A percentile compares a stretch with the other conserved stretches of the same genome.
Conservation (phyloP, 306 rosid species). For the Cicer bijugum region DNA sequence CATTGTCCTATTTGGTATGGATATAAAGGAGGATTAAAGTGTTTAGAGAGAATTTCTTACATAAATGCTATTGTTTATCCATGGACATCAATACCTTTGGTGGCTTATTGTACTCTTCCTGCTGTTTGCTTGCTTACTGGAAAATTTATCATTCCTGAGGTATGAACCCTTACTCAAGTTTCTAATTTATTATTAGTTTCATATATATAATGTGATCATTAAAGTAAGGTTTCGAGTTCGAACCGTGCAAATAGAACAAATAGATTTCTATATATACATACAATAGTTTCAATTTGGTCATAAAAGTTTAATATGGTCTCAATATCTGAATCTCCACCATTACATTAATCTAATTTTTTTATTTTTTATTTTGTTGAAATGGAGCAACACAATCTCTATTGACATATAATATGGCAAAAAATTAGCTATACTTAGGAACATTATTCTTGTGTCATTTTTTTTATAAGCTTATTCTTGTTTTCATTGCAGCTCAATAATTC, state of each 20-base stretch:
- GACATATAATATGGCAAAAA: too few relatives aligned
- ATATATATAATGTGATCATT: not conserved
- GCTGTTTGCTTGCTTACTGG: slow-evolving; percentile 76
- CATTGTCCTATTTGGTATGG: slow-evolving; percentile 86
- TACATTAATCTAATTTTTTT: too few relatives aligned
- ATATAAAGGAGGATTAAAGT: slow-evolving; percentile 74
- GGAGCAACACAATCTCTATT: too few relatives aligned
- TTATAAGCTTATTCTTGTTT: slow-evolving; percentile 10
- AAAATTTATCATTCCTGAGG: slow-evolving; percentile 77
- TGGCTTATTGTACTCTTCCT: slow-evolving; percentile 73
- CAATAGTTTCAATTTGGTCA: too few relatives aligned
- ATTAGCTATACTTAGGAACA: too few relatives aligned
- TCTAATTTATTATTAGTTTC: not conserved
- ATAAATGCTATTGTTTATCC: slow-evolving; percentile 72
- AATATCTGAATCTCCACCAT: too few relatives aligned
- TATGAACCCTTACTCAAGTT: slow-evolving; percentile 23
- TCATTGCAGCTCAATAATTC: slow-evolving; percentile 54
- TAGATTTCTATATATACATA: too few relatives aligned
- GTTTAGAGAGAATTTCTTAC: slow-evolving; percentile 67
- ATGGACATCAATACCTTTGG: slow-evolving; percentile 71
- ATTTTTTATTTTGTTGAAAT: too few relatives aligned
- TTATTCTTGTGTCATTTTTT: too few relatives aligned
- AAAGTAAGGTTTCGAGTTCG: not conserved
- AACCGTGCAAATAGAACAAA: too few relatives aligned
- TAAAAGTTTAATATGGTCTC: too few relatives aligned